Evolutionary conservation across 2,329 filamentous ascomycete species (phyloP).

Genomic region (Knufia fluminis): DNA sequence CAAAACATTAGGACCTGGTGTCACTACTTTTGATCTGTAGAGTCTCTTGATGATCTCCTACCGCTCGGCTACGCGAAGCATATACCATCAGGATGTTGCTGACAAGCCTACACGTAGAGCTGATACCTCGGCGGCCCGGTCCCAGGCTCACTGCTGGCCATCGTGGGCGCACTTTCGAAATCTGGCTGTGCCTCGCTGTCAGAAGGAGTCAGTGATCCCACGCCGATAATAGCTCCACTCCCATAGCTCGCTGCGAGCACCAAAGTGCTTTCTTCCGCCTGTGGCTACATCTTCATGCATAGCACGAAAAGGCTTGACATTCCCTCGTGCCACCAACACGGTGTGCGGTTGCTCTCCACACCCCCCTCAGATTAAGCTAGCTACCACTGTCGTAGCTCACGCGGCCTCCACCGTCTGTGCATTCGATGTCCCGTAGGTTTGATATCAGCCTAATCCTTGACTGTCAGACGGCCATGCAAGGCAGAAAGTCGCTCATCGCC

Average conservation of each 20-base stretch:
- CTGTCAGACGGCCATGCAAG: background rate
- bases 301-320: background rate
- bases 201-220: background rate
- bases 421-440: background rate
- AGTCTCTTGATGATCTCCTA: background rate
- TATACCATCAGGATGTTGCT: background rate
- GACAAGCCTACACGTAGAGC: background rate
- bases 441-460: background rate
- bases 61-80: background rate
- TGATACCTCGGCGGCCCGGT: background rate
- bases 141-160: background rate
- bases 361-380: background rate
- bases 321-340: background rate
- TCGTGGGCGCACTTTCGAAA: background rate
- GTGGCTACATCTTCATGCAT: background rate
- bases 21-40: background rate
- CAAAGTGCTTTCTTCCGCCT: background rate
- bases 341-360: background rate
- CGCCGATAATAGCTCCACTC: background rate
- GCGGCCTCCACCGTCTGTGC: background rate
- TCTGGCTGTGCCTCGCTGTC: too few relatives aligned
- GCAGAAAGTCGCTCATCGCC: slow-evolving; percentile 3
- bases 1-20: background rate
- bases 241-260: background rate
- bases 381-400: background rate